Conservation (phyloP, 1,284 basidiomycete genomes). For the Ceratobasidium sp. region DNA sequence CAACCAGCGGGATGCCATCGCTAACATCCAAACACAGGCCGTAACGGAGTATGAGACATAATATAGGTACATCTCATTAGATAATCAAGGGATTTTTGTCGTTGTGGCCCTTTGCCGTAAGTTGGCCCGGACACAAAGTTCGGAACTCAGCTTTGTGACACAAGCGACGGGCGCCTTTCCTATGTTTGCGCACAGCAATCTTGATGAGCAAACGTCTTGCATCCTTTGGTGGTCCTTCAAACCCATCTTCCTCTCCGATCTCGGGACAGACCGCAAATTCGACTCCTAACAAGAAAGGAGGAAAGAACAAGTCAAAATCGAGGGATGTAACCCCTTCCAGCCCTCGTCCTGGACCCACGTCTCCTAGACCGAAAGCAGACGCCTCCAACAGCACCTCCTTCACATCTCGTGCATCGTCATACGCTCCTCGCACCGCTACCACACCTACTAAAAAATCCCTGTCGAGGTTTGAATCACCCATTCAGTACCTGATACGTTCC, state of each 20-base stretch:
- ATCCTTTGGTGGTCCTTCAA: conserved; percentile 28
- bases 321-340: conserved; percentile 12
- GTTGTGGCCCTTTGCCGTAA: no score
- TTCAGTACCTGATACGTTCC: not conserved
- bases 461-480: not conserved
- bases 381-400: not conserved
- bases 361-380: not conserved
- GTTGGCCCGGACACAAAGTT: no score
- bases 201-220: conserved; percentile 37
- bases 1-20: no score
- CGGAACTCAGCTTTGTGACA: no score
- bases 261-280: conserved; percentile 6
- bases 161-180: no score
- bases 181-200: no score
- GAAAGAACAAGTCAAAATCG: conserved; percentile 2
- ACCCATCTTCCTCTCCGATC: conserved; percentile 14
- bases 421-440: not conserved
- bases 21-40: no score
- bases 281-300: conserved; percentile 8
- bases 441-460: not conserved
- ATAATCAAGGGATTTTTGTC: no score
- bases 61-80: no score
- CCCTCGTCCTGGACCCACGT: not conserved
- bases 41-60: no score
- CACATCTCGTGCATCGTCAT: not conserved